Base-by-base conservation (phyloP, 2,329 filamentous ascomycete genomes). In the Emergomyces orientalis region DNA sequence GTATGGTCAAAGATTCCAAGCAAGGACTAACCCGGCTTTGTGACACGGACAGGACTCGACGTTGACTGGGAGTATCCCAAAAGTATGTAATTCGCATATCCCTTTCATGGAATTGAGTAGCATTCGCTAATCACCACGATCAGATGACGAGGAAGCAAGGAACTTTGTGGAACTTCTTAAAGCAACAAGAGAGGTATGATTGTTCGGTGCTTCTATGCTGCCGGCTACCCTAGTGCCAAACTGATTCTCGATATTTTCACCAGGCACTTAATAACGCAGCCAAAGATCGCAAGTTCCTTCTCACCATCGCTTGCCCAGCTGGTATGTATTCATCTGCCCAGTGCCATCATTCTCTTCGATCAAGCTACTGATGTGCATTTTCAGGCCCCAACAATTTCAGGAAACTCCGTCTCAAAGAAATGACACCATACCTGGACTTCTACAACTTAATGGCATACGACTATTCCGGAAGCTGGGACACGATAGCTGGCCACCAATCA, bases 381-480 rank as follows among this genome's bases (percentile, higher is more conserved):
- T 3, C 39, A 75, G 76, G 79, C 9, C 73, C 77, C 3, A 67
- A 69, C 9, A 75, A 79, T 66, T 79, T 77, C 66, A 71, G 74
- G 60, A 76, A 74, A 39, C 71, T 80, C 66, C 72, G 74, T 27
- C 73, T 81, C 27, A 69, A 68, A 11, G 73, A 72, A 49, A 80
- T 81, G 79, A 77, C 77, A 47, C 67, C 71, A 30, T 77, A 78
- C 47, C 73, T 83, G 7, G 80, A 82, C 64, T 82, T 82, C 69
- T 82, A 80, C 75, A 82, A 83, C 64, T 70, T 78, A 14, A 95
- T 95, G 90, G 89, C 88, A 1, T 95, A 94, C 75, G 90, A 95
- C 74, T 94, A 86, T 71, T 86, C 90, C 13, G 93, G 93, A 2
- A 87, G 86, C 2, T 97, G 91, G 91, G 89, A 91, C 70, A 69